Evolutionary conservation across 1,284 basidiomycete species (phyloP), one percentile per base, ranked within the genome.

Genomic region (Chondrostereum purpureum): DNA sequence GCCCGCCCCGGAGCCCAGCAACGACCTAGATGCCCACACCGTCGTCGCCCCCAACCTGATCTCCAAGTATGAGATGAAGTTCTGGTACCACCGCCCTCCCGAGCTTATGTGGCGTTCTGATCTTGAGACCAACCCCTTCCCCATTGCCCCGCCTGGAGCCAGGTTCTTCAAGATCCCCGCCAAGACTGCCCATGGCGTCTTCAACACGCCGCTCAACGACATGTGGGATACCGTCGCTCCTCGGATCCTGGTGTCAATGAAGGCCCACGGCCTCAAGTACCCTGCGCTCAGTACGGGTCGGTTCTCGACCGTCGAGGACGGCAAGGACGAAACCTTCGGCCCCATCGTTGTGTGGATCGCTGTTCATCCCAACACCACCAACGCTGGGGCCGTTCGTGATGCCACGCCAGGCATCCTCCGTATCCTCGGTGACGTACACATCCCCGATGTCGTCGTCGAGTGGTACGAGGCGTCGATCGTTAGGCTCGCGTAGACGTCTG

Each of bases 331-430:
- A 23, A 57, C 46, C 42, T 46, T 57, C 16, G 59, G 66, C 45
- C 66, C 64, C 2, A 44, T 65, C 49, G 61, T 65, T 11, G 43
- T 68, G 5, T 70, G 68, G 66, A 68, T 70, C 46, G 58, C 60
- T 2, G 53, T 61, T 52, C 60, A 21, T 55, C 66, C 65, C 54
- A 56, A 56, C 46, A 61, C 63, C 53, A 63, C 63, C 53, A 60
- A 39, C 47, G 57, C 65, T 50, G 48, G 19, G 47, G 56, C 46
- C 40, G 58, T 56, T 50, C 59, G 55, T 44, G 59, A 66, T 51
- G 64, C 60, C 44, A 58, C 63, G 13, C 56, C 62, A 2, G 58
- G 61, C 51, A 66, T 70, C 50, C 60, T 69, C 40, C 20, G 39
- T n/a, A 58, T 69, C 49, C 66, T 68, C 58, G 49, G 31, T 40